These are phyloP conservation scores for Alternaria sp. DNA, from an alignment of 2,329 filamentous ascomycete species.

Conservation along the genomic window DNA sequence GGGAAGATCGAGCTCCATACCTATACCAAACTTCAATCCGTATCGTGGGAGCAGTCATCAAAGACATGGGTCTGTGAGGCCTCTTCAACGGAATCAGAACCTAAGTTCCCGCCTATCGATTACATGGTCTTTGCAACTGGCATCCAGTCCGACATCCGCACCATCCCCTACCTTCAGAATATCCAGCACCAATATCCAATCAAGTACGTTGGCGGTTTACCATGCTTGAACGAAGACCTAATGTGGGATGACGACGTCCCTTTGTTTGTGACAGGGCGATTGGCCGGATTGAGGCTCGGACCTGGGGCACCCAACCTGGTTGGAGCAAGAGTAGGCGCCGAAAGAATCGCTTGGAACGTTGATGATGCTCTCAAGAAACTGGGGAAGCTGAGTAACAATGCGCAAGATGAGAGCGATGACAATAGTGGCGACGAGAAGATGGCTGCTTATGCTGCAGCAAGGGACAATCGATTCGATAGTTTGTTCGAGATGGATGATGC, in stretches of 20 bases:
- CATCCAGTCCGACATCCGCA: constrained; percentile 68
- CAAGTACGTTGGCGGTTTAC: constrained; percentile 69
- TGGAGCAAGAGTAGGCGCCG: constrained; percentile 75
- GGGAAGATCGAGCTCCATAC: constrained; percentile 65
- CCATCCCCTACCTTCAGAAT: constrained; percentile 67
- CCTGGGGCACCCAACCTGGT: constrained; percentile 78
- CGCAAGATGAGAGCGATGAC: constrained; percentile 7
- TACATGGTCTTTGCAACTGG: constrained; percentile 82
- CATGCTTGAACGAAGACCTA: constrained; percentile 77
- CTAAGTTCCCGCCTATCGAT: constrained; percentile 63
- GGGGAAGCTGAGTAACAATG: constrained; percentile 15
- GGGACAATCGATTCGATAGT: constrained; percentile 55
- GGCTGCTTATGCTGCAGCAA: constrained; percentile 50
- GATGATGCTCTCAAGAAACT: constrained; percentile 62
- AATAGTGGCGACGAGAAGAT: constrained; percentile 34
- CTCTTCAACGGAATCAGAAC: constrained; percentile 59
- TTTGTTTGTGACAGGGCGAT: constrained; percentile 73
- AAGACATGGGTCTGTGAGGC: constrained; percentile 48
- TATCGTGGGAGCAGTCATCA: constrained; percentile 59
- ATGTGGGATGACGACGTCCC: constrained; percentile 79
- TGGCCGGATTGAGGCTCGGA: constrained; percentile 73
- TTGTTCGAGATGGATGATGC: constrained; percentile 28
- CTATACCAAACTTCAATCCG: constrained; percentile 64
- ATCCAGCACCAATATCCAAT: constrained; percentile 70
- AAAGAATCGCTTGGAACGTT: constrained; percentile 75